phyloP scores from a whole-genome alignment of 176 grass and related monocot species.

The Hordeum marinum region DNA sequence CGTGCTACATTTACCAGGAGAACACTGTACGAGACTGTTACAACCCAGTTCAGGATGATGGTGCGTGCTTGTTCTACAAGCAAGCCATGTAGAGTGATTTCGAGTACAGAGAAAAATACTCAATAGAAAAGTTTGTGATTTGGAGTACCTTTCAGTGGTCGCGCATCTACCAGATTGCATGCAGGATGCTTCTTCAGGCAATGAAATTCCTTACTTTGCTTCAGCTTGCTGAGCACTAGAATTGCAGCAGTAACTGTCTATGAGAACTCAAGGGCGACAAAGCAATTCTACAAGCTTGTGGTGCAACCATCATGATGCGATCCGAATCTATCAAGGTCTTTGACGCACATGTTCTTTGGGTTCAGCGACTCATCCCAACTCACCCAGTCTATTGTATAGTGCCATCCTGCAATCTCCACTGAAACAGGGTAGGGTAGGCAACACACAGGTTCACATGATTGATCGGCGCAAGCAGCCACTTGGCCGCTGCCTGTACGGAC shows the following conservation, averaged over 20 bases:
- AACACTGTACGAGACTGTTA: background rate
- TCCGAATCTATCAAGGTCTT: too few species aligned
- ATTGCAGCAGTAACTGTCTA: too few species aligned
- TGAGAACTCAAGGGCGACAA: accelerated
- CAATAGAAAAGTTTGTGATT: background rate
- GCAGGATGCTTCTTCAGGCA: too few species aligned
- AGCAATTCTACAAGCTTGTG: too few species aligned
- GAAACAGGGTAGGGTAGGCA: too few species aligned
- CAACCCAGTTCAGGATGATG: background rate
- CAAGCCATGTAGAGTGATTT: background rate
- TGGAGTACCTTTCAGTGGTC: background rate
- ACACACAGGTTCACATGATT: too few species aligned
- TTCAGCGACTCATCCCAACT: background rate
- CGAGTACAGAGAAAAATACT: background rate
- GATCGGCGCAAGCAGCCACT: too few species aligned
- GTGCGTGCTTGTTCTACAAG: background rate
- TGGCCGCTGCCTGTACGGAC: background rate
- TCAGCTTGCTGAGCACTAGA: too few species aligned
- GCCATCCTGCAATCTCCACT: too few species aligned
- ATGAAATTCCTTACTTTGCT: too few species aligned
- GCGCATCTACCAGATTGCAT: too few species aligned
- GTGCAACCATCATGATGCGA: background rate
- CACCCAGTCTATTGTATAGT: too few species aligned
- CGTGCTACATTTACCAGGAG: background rate
- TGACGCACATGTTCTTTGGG: background rate